Base-by-base conservation (phyloP, 768 basidiomycete species). In the Mycena sanguinolenta region DNA sequence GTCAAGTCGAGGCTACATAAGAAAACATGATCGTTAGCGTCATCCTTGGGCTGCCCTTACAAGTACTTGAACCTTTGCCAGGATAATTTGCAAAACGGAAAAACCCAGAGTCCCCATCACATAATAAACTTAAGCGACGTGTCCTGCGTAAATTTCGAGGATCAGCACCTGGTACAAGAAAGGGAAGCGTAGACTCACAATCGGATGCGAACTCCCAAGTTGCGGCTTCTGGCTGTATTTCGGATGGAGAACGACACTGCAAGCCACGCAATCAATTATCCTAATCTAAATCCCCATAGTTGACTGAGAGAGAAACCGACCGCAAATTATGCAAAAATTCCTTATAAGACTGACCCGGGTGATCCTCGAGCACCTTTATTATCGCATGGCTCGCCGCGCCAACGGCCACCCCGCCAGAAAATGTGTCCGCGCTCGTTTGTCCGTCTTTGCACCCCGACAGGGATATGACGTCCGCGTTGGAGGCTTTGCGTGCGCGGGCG, bases 301-400 rank as follows among this genome's bases (percentile, higher is more conserved):
- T 34, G n/a, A n/a, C n/a, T n/a, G n/a, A 34, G 4, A 34, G 32
- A 34, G 50, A 7, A 17, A 66, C 82, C 60, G 60, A 90, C 87
- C 92, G 86, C 39, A 93, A 69, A 36, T 86, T 86, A 38, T 75
- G 78, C 39, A 95, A 79, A 16, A 95, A 77, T 61, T 91, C 88
- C 68, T 89, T 85, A 70, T 94, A 94, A 10, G 89, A 87, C 77
- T 92, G 92, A 32, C 82, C 75, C 0, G 90, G 90, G 36, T 87
- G 88, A 58, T 78, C 77, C 32, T 78, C 87, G 82, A 76, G 60
- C 0, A 88, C 79, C 4, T 78, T 81, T 55, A 91, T 84, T 74
- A 93, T 91, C 0, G 91, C 92, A 79, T 91, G 85, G 78, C 92
- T 93, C 91, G 94, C 94, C 4, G 93, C 93, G 3, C 93, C 93